Evolutionary conservation across 169 alveolate genomes (phyloP).

Genomic region (Amoebophrya sp.): DNA sequence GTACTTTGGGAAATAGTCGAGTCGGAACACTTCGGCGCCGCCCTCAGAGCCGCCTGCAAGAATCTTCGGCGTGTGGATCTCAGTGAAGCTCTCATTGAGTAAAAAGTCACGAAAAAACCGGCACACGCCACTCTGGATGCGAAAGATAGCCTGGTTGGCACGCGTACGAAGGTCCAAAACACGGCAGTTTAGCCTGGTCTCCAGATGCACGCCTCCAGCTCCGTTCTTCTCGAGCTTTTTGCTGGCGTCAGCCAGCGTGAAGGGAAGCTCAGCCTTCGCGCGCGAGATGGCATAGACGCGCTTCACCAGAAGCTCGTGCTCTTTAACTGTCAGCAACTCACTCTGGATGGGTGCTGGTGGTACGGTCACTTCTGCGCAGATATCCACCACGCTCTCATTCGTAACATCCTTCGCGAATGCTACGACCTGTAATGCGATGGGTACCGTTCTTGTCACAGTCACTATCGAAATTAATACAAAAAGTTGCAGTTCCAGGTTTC

Average conservation of each 20-base stretch:
- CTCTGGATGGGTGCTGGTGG: background rate
- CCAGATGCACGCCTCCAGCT: background rate
- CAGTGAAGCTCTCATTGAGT: conserved; percentile 82
- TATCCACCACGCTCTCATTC: background rate
- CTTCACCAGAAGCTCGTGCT: conserved; percentile 16
- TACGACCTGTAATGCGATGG: background rate
- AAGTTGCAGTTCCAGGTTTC: no score
- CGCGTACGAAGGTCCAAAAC: conserved; percentile 75
- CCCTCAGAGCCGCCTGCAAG: conserved; percentile 99
- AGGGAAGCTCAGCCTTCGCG: background rate
- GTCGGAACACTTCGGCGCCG: conserved; percentile 92
- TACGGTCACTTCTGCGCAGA: background rate
- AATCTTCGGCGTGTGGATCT: conserved; percentile 98
- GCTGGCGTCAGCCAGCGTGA: background rate
- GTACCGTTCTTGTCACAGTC: background rate
- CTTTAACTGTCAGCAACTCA: background rate
- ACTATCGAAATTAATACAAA: no score
- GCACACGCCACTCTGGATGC: conserved; percentile 86
- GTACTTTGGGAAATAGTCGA: conserved; percentile 80
- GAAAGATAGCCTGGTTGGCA: conserved; percentile 79
- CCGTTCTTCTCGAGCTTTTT: background rate
- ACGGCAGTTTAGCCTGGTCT: conserved; percentile 75
- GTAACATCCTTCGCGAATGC: background rate
- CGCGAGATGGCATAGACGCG: background rate
- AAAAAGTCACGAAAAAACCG: conserved; percentile 64